A percentile compares a stretch with the other conserved stretches of the same genome.
Conservation (phyloP, 2,329 filamentous ascomycete genomes). For the Xylariomycetidae sp. region DNA sequence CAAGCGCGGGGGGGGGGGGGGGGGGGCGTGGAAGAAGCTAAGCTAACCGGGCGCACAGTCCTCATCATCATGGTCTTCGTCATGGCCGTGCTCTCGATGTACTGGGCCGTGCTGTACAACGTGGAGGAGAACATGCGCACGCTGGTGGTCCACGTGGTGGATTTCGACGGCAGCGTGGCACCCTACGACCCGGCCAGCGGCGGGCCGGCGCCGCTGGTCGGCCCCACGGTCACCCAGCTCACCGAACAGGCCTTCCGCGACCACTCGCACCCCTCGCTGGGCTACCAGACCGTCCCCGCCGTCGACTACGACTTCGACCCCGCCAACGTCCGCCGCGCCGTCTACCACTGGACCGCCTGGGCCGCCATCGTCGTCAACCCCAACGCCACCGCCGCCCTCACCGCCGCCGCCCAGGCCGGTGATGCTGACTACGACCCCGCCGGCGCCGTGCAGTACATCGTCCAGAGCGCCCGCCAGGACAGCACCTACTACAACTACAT, state of each 20-base stretch:
- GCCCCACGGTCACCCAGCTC: slow-evolving; percentile 43
- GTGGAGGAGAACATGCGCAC: slow-evolving; percentile 41
- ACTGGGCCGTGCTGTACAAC: slow-evolving; percentile 52
- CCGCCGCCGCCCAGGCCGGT: slow-evolving; percentile 44
- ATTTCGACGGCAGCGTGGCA: slow-evolving; percentile 52
- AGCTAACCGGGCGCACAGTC: slow-evolving; percentile 24
- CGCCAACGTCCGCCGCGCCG: slow-evolving; percentile 46
- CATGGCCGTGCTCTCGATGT: slow-evolving; percentile 50
- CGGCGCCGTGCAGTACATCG: slow-evolving; percentile 51
- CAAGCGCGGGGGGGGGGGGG: no score
- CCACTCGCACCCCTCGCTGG: slow-evolving; percentile 33
- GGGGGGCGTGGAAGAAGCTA: no score
- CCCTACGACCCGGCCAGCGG: slow-evolving; percentile 44
- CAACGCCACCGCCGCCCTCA: slow-evolving; percentile 54
- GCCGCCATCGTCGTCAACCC: slow-evolving; percentile 57
- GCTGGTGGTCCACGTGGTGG: slow-evolving; percentile 52
- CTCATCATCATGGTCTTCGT: slow-evolving; percentile 50
- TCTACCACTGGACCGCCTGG: slow-evolving; percentile 55
- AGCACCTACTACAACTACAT: slow-evolving; percentile 49
- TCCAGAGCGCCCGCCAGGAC: slow-evolving; percentile 50
- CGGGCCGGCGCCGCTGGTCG: slow-evolving; percentile 51
- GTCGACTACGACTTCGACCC: slow-evolving; percentile 51
- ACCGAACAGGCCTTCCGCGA: slow-evolving; percentile 37
- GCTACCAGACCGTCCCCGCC: slow-evolving; percentile 42
- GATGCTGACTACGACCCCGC: slow-evolving; percentile 55